These are phyloP conservation scores for Trichoderma sp. DNA, from an alignment of 2,329 filamentous ascomycete genomes.

Conservation along the genomic window DNA sequence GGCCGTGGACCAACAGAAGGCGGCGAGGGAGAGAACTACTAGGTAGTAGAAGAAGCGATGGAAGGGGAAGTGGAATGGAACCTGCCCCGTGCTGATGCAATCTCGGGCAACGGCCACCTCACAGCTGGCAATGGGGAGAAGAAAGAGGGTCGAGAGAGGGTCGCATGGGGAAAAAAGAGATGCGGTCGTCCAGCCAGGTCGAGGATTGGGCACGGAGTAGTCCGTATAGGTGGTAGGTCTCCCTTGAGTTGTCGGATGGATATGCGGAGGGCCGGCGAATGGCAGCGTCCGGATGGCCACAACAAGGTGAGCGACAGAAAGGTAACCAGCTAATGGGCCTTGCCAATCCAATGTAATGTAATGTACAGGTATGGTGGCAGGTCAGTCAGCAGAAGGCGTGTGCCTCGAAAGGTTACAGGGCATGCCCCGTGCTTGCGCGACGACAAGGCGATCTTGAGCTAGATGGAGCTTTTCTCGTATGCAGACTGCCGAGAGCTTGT, in stretches of 20 bases:
- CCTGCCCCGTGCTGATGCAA: slow-evolving; percentile 21
- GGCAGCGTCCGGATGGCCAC: slow-evolving; percentile 5
- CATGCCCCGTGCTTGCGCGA: slow-evolving; percentile 10
- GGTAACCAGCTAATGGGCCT: slow-evolving; percentile 14
- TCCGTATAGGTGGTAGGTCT: background rate
- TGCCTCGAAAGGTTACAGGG: slow-evolving; percentile 16
- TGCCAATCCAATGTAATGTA: slow-evolving; percentile 9
- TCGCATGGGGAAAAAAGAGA: slow-evolving; percentile 13
- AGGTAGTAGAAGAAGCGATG: background rate
- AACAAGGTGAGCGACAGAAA: slow-evolving; percentile 13
- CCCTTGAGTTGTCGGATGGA: slow-evolving; percentile 1
- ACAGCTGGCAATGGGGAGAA: slow-evolving; percentile 12
- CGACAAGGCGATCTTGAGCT: slow-evolving; percentile 2
- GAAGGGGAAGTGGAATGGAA: slow-evolving; percentile 20
- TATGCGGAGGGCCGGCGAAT: slow-evolving; percentile 17
- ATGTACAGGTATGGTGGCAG: slow-evolving; percentile 3
- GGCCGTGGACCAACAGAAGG: background rate
- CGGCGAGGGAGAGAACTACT: background rate
- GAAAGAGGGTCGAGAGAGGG: slow-evolving; percentile 11
- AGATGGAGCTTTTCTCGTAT: slow-evolving; percentile 8
- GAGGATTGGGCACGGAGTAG: slow-evolving; percentile 1
- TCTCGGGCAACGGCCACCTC: slow-evolving; percentile 19
- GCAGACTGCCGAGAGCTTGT: slow-evolving; percentile 9
- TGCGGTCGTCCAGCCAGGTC: slow-evolving; percentile 3
- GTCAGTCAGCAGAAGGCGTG: slow-evolving; percentile 13